Evolutionary conservation across 371 early-diverging fungal species (phyloP).

Genomic region (Paraphysoderma sedebokerense): DNA sequence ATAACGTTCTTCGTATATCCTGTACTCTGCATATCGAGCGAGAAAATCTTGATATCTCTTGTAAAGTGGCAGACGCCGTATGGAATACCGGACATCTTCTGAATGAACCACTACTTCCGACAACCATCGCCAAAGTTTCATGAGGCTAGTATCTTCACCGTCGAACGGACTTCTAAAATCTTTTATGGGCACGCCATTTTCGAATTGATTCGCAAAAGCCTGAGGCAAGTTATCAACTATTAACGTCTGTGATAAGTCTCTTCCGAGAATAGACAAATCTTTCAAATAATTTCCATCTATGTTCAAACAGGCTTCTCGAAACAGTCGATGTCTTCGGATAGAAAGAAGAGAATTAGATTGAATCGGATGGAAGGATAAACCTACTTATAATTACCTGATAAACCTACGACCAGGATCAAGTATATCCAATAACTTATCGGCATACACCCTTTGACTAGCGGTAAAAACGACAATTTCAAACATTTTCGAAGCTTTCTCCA

Average conservation of each 20-base stretch:
- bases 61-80: no score
- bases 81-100: no score
- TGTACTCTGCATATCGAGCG: no score
- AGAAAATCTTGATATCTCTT: no score
- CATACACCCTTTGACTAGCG: slow-evolving; percentile 51
- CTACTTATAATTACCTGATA: no score
- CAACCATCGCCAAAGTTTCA: no score
- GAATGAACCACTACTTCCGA: no score
- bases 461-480: slow-evolving; percentile 63
- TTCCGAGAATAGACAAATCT: slow-evolving; percentile 42
- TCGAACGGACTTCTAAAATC: not conserved
- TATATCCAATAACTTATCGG: slow-evolving; percentile 35
- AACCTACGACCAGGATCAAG: slow-evolving; percentile 36
- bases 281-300: slow-evolving; percentile 48
- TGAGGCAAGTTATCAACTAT: slow-evolving; percentile 49
- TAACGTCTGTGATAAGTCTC: slow-evolving; percentile 36
- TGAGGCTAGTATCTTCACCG: no score
- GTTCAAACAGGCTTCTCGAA: slow-evolving; percentile 41
- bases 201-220: slow-evolving; percentile 12
- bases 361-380: not conserved
- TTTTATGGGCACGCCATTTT: not conserved
- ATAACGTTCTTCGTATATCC: no score
- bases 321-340: slow-evolving; percentile 29
- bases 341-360: not conserved
- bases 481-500: slow-evolving; percentile 23